Evolutionary conservation across 139 green algal species (phyloP).

Genomic region (Micractinium conductrix): DNA sequence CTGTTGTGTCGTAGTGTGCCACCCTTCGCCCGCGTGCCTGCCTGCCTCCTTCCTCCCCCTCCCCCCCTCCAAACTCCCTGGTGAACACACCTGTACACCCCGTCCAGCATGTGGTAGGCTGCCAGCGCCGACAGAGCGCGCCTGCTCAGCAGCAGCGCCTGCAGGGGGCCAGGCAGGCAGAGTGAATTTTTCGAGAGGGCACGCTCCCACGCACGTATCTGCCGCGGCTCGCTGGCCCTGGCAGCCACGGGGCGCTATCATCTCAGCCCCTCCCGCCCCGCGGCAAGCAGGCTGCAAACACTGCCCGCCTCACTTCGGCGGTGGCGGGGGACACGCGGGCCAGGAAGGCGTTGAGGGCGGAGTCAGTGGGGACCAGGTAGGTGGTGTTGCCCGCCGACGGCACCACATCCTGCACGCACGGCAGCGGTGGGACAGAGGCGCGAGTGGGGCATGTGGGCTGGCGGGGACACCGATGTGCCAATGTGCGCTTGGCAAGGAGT

Average conservation of each 20-base stretch:
- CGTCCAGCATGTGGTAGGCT: constrained; percentile 6
- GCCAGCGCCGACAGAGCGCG: not conserved
- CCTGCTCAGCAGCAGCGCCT: constrained; percentile 19
- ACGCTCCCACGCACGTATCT: not conserved
- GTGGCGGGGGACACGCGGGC: not conserved
- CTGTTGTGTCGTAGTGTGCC: too few relatives aligned
- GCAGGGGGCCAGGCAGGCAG: not conserved
- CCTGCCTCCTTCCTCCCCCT: too few relatives aligned
- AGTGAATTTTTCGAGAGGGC: too few relatives aligned
- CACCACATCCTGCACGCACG: not conserved
- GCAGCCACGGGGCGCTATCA: too few relatives aligned
- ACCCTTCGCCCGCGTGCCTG: too few relatives aligned
- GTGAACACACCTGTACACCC: not conserved
- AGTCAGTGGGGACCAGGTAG: constrained; percentile 5
- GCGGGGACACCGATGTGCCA: too few relatives aligned
- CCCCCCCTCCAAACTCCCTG: too few relatives aligned
- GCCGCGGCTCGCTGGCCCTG: not conserved
- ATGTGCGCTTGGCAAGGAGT: not conserved
- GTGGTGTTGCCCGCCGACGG: not conserved
- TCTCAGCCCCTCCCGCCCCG: too few relatives aligned
- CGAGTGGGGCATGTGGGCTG: not conserved
- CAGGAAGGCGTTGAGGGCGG: not conserved
- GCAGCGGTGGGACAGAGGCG: too few relatives aligned
- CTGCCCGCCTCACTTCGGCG: not conserved
- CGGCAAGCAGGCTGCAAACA: too few relatives aligned